Conservation (phyloP, 345 rosid genomes). For the Eucalyptus sp. region DNA sequence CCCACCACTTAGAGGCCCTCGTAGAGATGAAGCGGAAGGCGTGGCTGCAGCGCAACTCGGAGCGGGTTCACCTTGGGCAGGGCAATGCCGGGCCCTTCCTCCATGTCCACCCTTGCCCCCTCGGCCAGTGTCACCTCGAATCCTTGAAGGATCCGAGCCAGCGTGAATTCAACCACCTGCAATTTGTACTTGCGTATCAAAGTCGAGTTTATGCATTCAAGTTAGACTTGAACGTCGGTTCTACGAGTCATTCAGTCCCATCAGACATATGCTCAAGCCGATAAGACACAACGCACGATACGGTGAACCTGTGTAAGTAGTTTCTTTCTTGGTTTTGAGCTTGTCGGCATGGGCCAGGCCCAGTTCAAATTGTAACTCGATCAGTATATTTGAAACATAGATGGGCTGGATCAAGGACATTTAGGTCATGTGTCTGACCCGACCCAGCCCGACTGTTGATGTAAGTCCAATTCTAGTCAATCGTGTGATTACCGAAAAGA, state of each 20-base stretch:
- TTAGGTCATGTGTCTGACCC: not conserved
- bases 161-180: constrained; percentile 20
- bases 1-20: not conserved
- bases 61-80: constrained; percentile 29
- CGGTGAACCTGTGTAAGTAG: not conserved
- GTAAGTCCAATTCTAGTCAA: not conserved
- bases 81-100: constrained; percentile 32
- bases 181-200: not conserved
- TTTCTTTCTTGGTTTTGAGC: not conserved
- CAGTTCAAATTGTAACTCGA: not conserved
- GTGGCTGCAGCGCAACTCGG: constrained; percentile 24
- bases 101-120: constrained; percentile 19
- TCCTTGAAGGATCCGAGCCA: constrained; percentile 41
- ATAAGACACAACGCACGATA: not conserved
- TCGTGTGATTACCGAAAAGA: not conserved
- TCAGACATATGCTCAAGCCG: not conserved
- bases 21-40: constrained; percentile 1
- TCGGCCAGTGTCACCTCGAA: constrained; percentile 7
- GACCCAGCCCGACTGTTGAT: not conserved
- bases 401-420: not conserved
- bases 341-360: not conserved
- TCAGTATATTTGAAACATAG: not conserved
- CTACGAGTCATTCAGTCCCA: not conserved
- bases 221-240: not conserved
- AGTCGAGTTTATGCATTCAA: not conserved